These are phyloP conservation scores for Coemansia guatemalensis DNA, from an alignment of 192 early-diverging fungal species.

Conservation along the genomic window DNA sequence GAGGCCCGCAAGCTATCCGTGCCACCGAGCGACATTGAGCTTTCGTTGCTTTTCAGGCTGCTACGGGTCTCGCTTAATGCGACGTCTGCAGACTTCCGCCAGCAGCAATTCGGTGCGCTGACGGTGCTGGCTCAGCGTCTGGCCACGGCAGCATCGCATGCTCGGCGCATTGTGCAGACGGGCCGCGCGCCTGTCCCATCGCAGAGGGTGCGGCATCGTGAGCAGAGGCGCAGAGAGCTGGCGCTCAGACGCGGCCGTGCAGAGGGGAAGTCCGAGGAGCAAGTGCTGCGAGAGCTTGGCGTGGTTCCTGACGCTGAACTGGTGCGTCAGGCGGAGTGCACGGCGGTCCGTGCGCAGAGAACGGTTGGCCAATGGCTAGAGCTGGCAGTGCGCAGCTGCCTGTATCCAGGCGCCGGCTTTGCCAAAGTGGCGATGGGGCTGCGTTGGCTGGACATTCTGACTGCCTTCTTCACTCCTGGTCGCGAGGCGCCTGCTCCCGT, in stretches of 20 bases:
- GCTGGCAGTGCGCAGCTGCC: constrained; percentile 45
- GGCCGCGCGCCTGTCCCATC: constrained; percentile 45
- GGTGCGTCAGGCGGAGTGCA: constrained; percentile 23
- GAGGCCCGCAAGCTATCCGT: constrained; percentile 70
- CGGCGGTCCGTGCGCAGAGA: constrained; percentile 13
- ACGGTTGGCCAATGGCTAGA: constrained; percentile 40
- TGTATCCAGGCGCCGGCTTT: constrained; percentile 53
- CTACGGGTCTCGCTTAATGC: constrained; percentile 69
- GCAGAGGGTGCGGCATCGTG: constrained; percentile 44
- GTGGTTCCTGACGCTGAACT: constrained; percentile 34
- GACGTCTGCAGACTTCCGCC: constrained; percentile 80
- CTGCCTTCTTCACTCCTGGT: constrained; percentile 28
- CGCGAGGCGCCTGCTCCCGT: constrained; percentile 25
- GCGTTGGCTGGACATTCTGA: constrained; percentile 46
- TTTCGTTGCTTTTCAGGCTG: constrained; percentile 65
- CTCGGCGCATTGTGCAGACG: constrained; percentile 32
- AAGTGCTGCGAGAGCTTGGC: constrained; percentile 42
- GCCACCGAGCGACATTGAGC: constrained; percentile 61
- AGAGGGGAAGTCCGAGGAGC: constrained; percentile 28
- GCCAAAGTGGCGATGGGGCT: constrained; percentile 49
- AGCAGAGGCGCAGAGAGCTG: constrained; percentile 27
- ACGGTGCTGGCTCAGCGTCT: constrained; percentile 64
- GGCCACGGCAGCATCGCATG: constrained; percentile 37
- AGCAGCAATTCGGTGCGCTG: constrained; percentile 64
- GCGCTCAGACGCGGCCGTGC: constrained; percentile 23